A percentile compares a stretch with the other conserved stretches of the same genome.
Conservation (phyloP, 768 basidiomycete species). For the Phylloporus rhodoxanthus region DNA sequence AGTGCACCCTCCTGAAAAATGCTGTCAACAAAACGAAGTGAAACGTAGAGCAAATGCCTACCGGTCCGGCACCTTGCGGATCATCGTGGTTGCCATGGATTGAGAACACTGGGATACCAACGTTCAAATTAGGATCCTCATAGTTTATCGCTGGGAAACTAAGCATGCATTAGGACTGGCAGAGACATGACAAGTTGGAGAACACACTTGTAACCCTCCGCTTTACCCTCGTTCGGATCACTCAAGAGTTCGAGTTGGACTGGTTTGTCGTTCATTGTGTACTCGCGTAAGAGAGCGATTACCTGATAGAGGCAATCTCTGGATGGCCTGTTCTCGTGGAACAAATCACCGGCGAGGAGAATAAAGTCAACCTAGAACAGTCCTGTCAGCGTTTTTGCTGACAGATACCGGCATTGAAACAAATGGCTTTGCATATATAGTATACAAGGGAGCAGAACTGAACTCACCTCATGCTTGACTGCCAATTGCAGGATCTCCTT, state of each 20-base stretch:
- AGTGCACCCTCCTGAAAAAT: conserved; percentile 81
- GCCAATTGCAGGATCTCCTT: conserved; percentile 89
- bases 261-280: conserved; percentile 82
- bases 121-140: conserved; percentile 92
- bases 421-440: neutral
- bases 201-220: conserved; percentile 73
- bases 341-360: conserved; percentile 90
- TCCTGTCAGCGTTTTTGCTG: conserved; percentile 1
- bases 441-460: neutral
- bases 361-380: conserved; percentile 82
- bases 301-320: conserved; percentile 85
- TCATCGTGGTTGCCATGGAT: conserved; percentile 99
- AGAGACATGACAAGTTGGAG: neutral
- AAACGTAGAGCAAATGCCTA: conserved; percentile 34
- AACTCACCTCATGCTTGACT: conserved; percentile 74
- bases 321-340: conserved; percentile 96
- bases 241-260: conserved; percentile 89
- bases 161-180: conserved; percentile 1
- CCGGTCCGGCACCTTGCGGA: conserved; percentile 91
- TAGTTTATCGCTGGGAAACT: conserved; percentile 98
- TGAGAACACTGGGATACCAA: conserved; percentile 95
- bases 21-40: neutral
- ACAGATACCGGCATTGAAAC: neutral
- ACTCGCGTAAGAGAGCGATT: conserved; percentile 85
- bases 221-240: conserved; percentile 87